Base-by-base conservation (phyloP, 2,329 filamentous ascomycete genomes). In the Ceratocystis lukuohia region DNA sequence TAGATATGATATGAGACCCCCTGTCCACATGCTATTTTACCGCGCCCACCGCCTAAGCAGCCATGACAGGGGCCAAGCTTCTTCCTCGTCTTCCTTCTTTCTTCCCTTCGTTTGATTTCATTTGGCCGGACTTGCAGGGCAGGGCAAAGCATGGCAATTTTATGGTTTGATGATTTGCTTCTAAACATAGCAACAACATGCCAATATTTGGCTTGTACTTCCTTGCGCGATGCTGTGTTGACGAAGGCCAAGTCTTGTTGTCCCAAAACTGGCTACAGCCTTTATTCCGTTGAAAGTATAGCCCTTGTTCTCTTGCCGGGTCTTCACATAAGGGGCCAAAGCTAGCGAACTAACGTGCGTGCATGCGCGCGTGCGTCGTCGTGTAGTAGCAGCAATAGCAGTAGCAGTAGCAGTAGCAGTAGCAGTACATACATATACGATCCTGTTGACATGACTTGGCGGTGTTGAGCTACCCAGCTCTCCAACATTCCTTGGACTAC, bases 161-260 rank as follows among this genome's bases (percentile, higher is more conserved):
- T 10, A 25, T 59, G 53, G 33, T 59, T 59, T 28, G 7, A 2
- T 7, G 7, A 20, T 37, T 44, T 59, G 25, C 41, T 56, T 44
- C 6, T 15, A 64, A 62, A 62, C 61, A 62, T 62, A 48, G 61
- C 6, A 44, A 45, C 37, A 62, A 45, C 37, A 62, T 45, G 61
- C 37, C 37, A 59, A 17, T 59, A n/a, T 10, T 59, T 33, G 28
- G 53, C 22, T 25, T 25, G 15, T 59, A 30, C 28, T n/a, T 59
- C 17, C 28, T 59, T 59, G 53, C 15, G 46, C 17, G n/a, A 22
- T 50, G 46, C 33, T 37, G 37, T 50, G 46, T 28, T 25, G 1
- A 53, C 8, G 3, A 53, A 53, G 46, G 15, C 6, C 46, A 53
- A 59, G 20, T 7, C 48, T 5, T 53, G 20, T 20, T 53, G 20